Percentiles rank a stretch among this genome's conserved stretches.
Evolutionary conservation across 2,329 filamentous ascomycete species (phyloP).

Genomic region (Stachybotrys elegans): DNA sequence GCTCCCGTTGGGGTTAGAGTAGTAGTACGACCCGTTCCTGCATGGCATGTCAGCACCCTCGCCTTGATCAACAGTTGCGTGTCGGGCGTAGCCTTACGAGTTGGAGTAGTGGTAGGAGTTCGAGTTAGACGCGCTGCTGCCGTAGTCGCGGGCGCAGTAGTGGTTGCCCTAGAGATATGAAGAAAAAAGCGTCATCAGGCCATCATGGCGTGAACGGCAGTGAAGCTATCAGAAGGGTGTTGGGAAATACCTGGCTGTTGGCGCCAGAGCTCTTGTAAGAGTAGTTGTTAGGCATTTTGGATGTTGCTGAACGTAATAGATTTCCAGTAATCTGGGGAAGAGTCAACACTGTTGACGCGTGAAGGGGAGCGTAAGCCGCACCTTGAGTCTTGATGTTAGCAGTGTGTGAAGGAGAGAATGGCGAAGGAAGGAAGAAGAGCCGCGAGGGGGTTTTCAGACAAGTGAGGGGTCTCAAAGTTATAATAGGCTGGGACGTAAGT

Average conservation of each 20-base stretch:
- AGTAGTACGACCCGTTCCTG: constrained; percentile 67
- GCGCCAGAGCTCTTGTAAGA: constrained; percentile 49
- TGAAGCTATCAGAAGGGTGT: neutral
- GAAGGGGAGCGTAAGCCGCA: neutral
- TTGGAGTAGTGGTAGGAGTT: constrained; percentile 68
- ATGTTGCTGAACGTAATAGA: neutral
- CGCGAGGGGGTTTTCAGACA: neutral
- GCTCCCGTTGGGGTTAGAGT: constrained; percentile 63
- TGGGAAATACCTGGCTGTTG: constrained; percentile 51
- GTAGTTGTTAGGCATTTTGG: constrained; percentile 18
- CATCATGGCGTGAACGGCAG: neutral
- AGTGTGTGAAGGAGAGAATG: neutral
- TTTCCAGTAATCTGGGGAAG: neutral
- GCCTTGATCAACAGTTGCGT: neutral
- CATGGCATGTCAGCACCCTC: neutral
- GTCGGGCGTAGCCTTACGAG: constrained; percentile 30
- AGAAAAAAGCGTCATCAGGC: neutral
- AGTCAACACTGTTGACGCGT: neutral
- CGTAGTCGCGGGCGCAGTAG: constrained; percentile 62
- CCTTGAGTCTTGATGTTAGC: neutral
- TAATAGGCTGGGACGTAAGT: neutral
- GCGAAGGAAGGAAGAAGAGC: neutral
- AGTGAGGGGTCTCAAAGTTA: neutral
- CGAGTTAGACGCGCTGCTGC: constrained; percentile 45
- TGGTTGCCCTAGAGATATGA: constrained; percentile 54